A percentile compares a stretch with the other conserved stretches of the same genome.
phyloP scores from a whole-genome alignment of 1,139 yeast genomes.

The Pichia cactophila region DNA sequence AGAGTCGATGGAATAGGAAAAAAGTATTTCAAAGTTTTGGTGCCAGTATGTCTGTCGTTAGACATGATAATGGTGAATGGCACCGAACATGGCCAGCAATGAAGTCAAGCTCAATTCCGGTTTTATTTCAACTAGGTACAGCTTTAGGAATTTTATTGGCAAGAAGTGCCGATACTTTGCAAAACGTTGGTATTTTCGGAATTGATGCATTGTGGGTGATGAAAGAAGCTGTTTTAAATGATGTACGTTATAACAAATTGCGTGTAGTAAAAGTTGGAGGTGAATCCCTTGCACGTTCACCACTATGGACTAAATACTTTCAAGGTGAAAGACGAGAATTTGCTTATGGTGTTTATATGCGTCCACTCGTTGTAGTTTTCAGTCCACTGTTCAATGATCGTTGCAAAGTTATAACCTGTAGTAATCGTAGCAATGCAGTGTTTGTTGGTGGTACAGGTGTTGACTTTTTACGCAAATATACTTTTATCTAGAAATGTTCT shows the following conservation, averaged over 20 bases:
- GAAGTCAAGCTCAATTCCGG: not conserved
- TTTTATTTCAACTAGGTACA: not conserved
- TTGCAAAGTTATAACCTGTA: constrained; percentile 3
- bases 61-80: not conserved
- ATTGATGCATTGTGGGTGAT: constrained; percentile 6
- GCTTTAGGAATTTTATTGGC: not conserved
- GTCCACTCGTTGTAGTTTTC: constrained; percentile 6
- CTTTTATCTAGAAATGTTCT: constrained; percentile 1
- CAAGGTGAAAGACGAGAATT: not conserved
- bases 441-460: constrained; percentile 6
- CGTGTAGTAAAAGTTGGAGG: constrained; percentile 5
- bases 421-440: not conserved
- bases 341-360: not conserved
- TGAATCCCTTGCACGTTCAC: constrained; percentile 4
- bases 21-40: not conserved
- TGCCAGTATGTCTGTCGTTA: not conserved
- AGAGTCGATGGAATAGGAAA: constrained; percentile 3
- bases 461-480: constrained; percentile 4
- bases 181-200: constrained; percentile 9
- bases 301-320: constrained; percentile 1
- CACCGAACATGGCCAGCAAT: not conserved
- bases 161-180: not conserved
- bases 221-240: not conserved
- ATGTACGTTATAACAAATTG: not conserved
- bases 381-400: constrained; percentile 4